Conservation (phyloP, 2,329 filamentous ascomycete genomes). For the Phialophora chinensis region DNA sequence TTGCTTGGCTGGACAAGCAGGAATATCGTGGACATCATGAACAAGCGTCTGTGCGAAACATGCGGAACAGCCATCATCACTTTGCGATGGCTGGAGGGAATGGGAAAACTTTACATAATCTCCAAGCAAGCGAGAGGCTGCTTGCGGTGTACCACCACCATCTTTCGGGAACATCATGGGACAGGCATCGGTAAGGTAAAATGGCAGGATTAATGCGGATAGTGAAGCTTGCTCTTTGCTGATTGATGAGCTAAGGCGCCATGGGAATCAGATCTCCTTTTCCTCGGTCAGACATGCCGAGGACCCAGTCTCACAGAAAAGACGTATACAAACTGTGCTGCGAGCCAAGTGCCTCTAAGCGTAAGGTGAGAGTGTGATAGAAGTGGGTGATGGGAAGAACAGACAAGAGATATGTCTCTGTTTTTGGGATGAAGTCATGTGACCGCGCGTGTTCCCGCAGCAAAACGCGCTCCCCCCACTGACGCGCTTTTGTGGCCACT, state of each 20-base stretch:
- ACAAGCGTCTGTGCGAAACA: constrained; percentile 6
- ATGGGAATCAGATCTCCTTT: background rate
- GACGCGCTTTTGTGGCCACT: constrained; percentile 8
- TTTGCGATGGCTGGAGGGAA: background rate
- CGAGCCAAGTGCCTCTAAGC: background rate
- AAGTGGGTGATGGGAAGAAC: background rate
- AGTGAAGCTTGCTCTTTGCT: background rate
- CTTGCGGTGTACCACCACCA: constrained; percentile 14
- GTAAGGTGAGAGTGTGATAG: background rate
- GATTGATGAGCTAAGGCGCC: background rate
- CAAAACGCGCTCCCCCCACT: background rate
- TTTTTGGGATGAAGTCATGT: background rate
- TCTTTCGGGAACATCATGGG: background rate
- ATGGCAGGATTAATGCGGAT: background rate
- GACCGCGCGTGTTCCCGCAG: background rate
- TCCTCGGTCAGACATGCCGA: background rate
- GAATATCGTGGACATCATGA: background rate
- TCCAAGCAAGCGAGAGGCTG: constrained; percentile 3
- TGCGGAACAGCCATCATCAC: background rate
- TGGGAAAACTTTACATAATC: constrained; percentile 9
- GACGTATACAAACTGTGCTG: background rate
- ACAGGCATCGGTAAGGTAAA: background rate
- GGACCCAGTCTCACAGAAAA: background rate
- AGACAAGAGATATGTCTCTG: background rate
- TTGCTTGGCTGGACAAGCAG: constrained; percentile 4